Evolutionary conservation across 2,329 filamentous ascomycete species (phyloP).

Genomic region (Neoscytalidium dimidiatum): DNA sequence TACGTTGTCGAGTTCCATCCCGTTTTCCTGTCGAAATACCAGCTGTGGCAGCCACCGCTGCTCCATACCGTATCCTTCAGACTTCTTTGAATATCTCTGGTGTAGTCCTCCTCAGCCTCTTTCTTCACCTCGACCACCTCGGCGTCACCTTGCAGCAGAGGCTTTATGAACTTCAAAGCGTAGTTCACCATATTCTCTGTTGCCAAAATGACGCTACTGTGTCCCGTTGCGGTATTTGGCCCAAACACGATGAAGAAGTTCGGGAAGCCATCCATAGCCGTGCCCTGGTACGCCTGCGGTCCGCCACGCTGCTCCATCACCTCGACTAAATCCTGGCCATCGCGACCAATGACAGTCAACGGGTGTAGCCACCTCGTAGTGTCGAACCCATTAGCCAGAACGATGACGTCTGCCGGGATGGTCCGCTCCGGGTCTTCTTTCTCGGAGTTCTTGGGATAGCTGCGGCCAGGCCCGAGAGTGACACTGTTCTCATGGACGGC

Average conservation of each 20-base stretch:
- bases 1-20: slow-evolving; percentile 51
- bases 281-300: slow-evolving; percentile 62
- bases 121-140: slow-evolving; percentile 51
- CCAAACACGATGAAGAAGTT: slow-evolving; percentile 68
- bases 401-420: slow-evolving; percentile 61
- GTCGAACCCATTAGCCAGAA: slow-evolving; percentile 64
- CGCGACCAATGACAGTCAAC: slow-evolving; percentile 55
- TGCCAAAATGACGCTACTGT: slow-evolving; percentile 61
- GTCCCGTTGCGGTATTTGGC: slow-evolving; percentile 64
- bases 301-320: slow-evolving; percentile 63
- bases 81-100: slow-evolving; percentile 48
- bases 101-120: slow-evolving; percentile 50
- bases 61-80: slow-evolving; percentile 51
- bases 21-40: slow-evolving; percentile 49
- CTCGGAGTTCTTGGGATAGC: slow-evolving; percentile 41
- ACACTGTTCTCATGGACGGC: slow-evolving; percentile 53
- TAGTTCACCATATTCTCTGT: slow-evolving; percentile 64
- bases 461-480: slow-evolving; percentile 52
- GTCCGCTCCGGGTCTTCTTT: slow-evolving; percentile 32
- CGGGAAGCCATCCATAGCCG: slow-evolving; percentile 61
- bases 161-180: slow-evolving; percentile 59
- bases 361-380: slow-evolving; percentile 57
- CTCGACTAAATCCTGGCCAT: slow-evolving; percentile 53
- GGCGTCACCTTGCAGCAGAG: slow-evolving; percentile 51
- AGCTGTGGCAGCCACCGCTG: slow-evolving; percentile 49